A percentile compares a stretch with the other conserved stretches of the same genome.
phyloP scores from a whole-genome alignment of 2,329 filamentous ascomycete species.

The Epichloe baconii region DNA sequence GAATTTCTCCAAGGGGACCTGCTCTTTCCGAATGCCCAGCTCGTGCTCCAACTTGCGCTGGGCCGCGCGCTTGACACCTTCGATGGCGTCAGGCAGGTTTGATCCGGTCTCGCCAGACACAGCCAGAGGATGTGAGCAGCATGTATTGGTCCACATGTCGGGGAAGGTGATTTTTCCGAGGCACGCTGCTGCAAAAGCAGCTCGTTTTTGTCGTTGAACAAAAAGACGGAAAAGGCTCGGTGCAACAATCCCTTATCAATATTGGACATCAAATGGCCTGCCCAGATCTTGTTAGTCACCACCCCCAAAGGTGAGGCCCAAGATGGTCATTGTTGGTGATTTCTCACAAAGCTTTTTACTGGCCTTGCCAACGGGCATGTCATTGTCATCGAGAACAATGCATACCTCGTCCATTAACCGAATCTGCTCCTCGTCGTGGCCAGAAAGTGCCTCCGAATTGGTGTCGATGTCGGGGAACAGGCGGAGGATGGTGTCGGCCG shows the following conservation, averaged over 20 bases:
- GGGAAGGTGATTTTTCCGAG: conserved; percentile 98
- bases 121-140: conserved; percentile 92
- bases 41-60: conserved; percentile 91
- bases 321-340: not conserved
- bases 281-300: not conserved
- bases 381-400: conserved; percentile 89
- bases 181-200: conserved; percentile 92
- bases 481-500: conserved; percentile 71
- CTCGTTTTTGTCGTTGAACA: conserved; percentile 89
- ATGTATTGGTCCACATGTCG: conserved; percentile 99
- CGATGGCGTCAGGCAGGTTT: conserved; percentile 64
- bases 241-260: conserved; percentile 93
- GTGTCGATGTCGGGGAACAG: conserved; percentile 78
- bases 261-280: conserved; percentile 97
- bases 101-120: conserved; percentile 84
- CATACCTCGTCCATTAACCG: conserved; percentile 97
- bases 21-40: conserved; percentile 75
- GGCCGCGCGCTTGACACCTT: conserved; percentile 82
- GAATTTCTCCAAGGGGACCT: conserved; percentile 86
- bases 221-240: conserved; percentile 94
- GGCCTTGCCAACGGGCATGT: conserved; percentile 83
- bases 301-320: not conserved
- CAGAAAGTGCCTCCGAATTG: conserved; percentile 61
- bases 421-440: conserved; percentile 96
- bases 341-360: conserved; percentile 93